Evolutionary conservation across 352 stramenopile genomes (phyloP), one percentile per base, ranked within the genome.

Genomic region (Phytopythium chamaehyphon): DNA sequence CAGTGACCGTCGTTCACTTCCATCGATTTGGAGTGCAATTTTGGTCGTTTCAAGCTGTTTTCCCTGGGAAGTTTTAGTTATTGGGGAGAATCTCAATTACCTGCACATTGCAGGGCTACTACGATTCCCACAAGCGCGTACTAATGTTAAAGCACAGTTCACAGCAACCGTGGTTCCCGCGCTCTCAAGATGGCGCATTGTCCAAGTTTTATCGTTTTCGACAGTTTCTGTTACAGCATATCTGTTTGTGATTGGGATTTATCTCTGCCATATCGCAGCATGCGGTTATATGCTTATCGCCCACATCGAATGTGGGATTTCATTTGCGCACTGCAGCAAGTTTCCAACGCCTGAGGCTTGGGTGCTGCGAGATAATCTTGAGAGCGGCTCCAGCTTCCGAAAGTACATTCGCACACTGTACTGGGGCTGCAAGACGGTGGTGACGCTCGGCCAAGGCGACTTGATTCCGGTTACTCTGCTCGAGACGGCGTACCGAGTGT

Each of bases 401-500:
- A 66, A 86, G 28, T 90, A 88, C 36, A 53, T 77, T 1, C 73
- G 79, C 0, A 69, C 74, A 28, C 40, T 90, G 4, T 90, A 90
- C 21, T 90, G 79, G 79, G 79, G 62, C 4, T 80, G 64, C 61
- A 90, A 90, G 51, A 87, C 72, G 0, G 74, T 90, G 18, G 77
- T 80, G 11, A 88, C 79, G 10, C 61, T 90, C 7, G 79, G 79
- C 0, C 79, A 90, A 47, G 79, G 79, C 12, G 79, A 90, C 46
- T 10, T 90, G 16, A 69, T 87, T 9, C 79, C 79, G 16, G 73
- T 70, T 21, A 88, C 73, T 0, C 47, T 74, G 24, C 23, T 36
- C 0, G 79, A 90, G 58, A 90, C 79, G 2, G 42, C 55, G 1
- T 90, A 90, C 51, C 65, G 79, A 6, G 66, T 88, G 14, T 40